phyloP scores from a whole-genome alignment of 2,329 filamentous ascomycete species.

The Pseudogymnoascus sp. region DNA sequence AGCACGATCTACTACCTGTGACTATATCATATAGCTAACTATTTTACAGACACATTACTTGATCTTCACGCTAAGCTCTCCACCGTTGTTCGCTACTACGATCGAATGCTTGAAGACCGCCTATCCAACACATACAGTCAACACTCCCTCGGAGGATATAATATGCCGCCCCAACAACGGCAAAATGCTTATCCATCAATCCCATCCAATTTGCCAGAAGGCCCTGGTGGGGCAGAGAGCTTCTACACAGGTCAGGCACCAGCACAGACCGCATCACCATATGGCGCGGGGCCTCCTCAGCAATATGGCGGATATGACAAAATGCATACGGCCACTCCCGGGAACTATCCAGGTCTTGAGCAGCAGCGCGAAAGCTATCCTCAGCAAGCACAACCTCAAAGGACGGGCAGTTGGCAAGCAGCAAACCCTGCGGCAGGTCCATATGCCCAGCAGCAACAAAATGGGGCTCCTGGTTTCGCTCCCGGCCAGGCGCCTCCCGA shows the following conservation, averaged over 20 bases:
- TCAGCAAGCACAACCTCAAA: conserved; percentile 39
- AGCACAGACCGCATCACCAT: conserved; percentile 35
- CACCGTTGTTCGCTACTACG: conserved; percentile 94
- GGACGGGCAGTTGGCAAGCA: conserved; percentile 46
- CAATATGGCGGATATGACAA: conserved; percentile 33
- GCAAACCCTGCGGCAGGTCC: conserved; percentile 20
- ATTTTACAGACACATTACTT: conserved; percentile 70
- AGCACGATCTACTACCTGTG: neutral
- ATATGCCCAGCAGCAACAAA: conserved; percentile 24
- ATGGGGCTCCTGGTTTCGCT: conserved; percentile 16
- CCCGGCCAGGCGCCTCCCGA: conserved; percentile 31
- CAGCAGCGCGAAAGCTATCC: conserved; percentile 34
- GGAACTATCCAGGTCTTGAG: conserved; percentile 20
- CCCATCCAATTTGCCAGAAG: conserved; percentile 43
- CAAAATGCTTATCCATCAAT: conserved; percentile 67
- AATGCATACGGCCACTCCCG: conserved; percentile 20
- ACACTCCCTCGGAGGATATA: conserved; percentile 63
- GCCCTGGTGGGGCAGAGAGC: conserved; percentile 58
- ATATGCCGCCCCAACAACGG: conserved; percentile 42
- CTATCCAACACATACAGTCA: conserved; percentile 89
- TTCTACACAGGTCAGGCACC: conserved; percentile 69
- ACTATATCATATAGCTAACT: conserved; percentile 23
- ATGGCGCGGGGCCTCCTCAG: conserved; percentile 43
- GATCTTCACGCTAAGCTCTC: conserved; percentile 93
- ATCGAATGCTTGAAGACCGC: conserved; percentile 94